Conservation (phyloP, 1,284 basidiomycete genomes). For the Ceratobasidium sp. region DNA sequence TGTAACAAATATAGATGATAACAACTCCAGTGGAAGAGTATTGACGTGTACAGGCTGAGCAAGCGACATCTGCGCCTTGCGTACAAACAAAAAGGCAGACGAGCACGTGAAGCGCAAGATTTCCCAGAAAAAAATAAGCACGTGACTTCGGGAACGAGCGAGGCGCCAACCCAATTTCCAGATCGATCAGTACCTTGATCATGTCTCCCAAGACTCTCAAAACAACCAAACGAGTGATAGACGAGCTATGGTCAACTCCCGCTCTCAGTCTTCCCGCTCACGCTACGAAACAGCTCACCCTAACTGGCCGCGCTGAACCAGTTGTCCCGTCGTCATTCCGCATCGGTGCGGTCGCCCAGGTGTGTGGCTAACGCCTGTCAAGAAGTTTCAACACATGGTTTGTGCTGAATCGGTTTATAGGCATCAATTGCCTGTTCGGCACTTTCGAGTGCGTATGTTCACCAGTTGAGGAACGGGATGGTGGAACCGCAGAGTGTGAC, state of each 20-base stretch:
- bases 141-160: neutral
- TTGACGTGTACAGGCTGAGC: no score
- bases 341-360: conserved; percentile 67
- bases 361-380: conserved; percentile 50
- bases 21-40: no score
- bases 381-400: no score
- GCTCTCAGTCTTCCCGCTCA: neutral
- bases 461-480: conserved; percentile 56
- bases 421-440: conserved; percentile 68
- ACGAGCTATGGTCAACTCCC: conserved; percentile 25
- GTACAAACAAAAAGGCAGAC: no score
- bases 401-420: conserved; percentile 53
- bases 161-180: neutral
- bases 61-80: no score
- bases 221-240: conserved; percentile 20
- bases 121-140: no score
- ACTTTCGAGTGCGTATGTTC: conserved; percentile 67
- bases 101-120: no score
- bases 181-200: conserved; percentile 16
- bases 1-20: no score
- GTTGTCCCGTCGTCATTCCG: conserved; percentile 66
- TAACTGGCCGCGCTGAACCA: conserved; percentile 60
- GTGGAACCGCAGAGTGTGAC: conserved; percentile 61
- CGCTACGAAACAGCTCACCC: conserved; percentile 52
- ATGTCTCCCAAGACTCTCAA: neutral